A percentile compares a stretch with the other conserved stretches of the same genome.
These are phyloP conservation scores for Pyracantha coccinea DNA, from an alignment of 331 rosid species.

Conservation along the genomic window DNA sequence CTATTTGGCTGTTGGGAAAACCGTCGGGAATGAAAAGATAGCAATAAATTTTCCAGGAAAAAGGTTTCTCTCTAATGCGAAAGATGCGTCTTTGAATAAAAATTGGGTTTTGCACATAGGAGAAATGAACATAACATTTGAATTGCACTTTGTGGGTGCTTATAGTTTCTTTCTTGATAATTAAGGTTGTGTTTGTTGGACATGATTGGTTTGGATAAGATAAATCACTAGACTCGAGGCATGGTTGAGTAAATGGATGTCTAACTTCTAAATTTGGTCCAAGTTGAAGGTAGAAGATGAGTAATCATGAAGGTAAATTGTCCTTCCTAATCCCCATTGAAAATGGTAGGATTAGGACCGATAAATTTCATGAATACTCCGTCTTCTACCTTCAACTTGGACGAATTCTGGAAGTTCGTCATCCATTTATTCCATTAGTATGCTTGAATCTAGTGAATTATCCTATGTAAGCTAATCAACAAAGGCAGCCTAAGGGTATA, in stretches of 20 bases:
- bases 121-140: too few relatives aligned
- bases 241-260: too few relatives aligned
- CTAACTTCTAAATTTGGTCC: not conserved
- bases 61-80: not conserved
- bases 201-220: too few relatives aligned
- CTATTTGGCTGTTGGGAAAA: not conserved
- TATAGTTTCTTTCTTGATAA: too few relatives aligned
- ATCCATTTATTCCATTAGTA: not conserved
- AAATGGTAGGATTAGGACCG: not conserved
- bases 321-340: not conserved
- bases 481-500: not conserved
- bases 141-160: not conserved
- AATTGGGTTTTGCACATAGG: not conserved
- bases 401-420: not conserved
- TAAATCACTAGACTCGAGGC: too few relatives aligned
- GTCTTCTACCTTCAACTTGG: not conserved
- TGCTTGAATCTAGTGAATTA: not conserved
- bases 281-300: not conserved
- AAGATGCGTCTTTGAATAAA: not conserved
- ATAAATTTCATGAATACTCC: too few relatives aligned
- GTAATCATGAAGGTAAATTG: not conserved
- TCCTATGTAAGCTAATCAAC: not conserved
- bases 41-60: not conserved
- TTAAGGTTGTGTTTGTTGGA: too few relatives aligned
- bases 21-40: not conserved